Evolutionary conservation across 129 eudicot genomes (phyloP).

Genomic region (Escallonia rubra): DNA sequence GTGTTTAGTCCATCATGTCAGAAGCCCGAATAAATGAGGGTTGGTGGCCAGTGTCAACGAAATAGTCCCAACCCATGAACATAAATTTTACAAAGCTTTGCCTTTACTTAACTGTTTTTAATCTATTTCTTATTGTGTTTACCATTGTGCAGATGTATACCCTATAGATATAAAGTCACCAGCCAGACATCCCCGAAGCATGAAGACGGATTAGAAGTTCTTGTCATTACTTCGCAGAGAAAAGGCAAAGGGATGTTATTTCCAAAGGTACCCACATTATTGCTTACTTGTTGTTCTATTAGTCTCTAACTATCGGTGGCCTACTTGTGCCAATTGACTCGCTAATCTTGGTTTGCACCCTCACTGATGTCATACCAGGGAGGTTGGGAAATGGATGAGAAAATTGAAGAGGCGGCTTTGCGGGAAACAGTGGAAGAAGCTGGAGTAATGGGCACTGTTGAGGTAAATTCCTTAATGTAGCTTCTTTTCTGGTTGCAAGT

Average conservation of each 20-base stretch:
- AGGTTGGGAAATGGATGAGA: constrained; percentile 79
- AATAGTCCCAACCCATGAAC: too few species aligned
- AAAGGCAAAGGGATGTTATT: constrained; percentile 88
- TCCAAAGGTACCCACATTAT: constrained; percentile 53
- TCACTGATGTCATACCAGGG: constrained; percentile 31
- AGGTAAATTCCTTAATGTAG: constrained; percentile 36
- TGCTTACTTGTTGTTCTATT: background rate
- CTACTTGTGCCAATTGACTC: background rate
- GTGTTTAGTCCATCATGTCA: too few species aligned
- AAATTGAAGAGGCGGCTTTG: constrained; percentile 57
- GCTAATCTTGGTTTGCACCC: background rate
- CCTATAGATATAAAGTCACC: constrained; percentile 54
- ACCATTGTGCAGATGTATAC: constrained; percentile 58
- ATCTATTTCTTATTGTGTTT: background rate
- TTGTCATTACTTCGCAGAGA: constrained; percentile 68
- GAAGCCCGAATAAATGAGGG: too few species aligned
- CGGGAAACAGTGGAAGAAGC: constrained; percentile 87
- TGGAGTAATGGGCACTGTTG: constrained; percentile 66
- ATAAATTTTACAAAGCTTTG: too few species aligned
- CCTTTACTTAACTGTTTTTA: constrained; percentile 2
- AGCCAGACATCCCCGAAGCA: constrained; percentile 20
- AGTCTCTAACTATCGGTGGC: background rate
- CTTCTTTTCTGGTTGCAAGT: background rate
- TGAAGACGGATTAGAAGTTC: constrained; percentile 69
- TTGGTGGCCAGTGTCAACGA: too few species aligned